These are phyloP conservation scores for Clavispora fructus DNA, from an alignment of 805 yeast genomes.

Conservation along the genomic window DNA sequence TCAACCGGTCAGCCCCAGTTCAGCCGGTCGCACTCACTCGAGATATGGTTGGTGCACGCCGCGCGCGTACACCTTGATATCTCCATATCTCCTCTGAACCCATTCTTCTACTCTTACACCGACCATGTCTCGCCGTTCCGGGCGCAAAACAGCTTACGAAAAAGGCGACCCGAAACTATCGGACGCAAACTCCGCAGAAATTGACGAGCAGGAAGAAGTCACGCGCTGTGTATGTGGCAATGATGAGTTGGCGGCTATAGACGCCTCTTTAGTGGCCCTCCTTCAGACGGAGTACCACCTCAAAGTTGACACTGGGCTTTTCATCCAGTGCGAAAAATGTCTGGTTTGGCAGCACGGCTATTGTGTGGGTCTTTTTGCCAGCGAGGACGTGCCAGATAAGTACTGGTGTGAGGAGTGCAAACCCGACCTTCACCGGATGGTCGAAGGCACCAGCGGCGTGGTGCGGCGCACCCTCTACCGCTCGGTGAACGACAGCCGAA, in stretches of 20 bases:
- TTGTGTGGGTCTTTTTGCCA: slow-evolving; percentile 81
- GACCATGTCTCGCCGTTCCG: slow-evolving; percentile 15
- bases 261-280: slow-evolving; percentile 19
- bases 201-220: slow-evolving; percentile 36
- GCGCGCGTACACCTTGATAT: slow-evolving; percentile 2
- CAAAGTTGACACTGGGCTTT: slow-evolving; percentile 53
- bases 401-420: slow-evolving; percentile 92
- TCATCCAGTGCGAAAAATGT: slow-evolving; percentile 84
- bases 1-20: too few species aligned
- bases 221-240: slow-evolving; percentile 40
- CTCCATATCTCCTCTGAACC: background rate
- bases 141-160: slow-evolving; percentile 5
- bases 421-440: slow-evolving; percentile 69
- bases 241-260: slow-evolving; percentile 31
- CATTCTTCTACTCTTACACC: too few species aligned
- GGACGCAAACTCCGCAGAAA: slow-evolving; percentile 12
- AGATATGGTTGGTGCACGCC: slow-evolving; percentile 1
- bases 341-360: slow-evolving; percentile 97
- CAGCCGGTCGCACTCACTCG: background rate
- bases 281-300: slow-evolving; percentile 30
- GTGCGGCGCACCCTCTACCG: slow-evolving; percentile 31
- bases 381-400: slow-evolving; percentile 79
- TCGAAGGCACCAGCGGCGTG: slow-evolving; percentile 20
- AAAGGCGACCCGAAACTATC: slow-evolving; percentile 4
- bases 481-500: slow-evolving; percentile 38